Evolutionary conservation across 805 yeast species (phyloP), one percentile per base, ranked within the genome.

Genomic region (Dipodascus geniculatus): DNA sequence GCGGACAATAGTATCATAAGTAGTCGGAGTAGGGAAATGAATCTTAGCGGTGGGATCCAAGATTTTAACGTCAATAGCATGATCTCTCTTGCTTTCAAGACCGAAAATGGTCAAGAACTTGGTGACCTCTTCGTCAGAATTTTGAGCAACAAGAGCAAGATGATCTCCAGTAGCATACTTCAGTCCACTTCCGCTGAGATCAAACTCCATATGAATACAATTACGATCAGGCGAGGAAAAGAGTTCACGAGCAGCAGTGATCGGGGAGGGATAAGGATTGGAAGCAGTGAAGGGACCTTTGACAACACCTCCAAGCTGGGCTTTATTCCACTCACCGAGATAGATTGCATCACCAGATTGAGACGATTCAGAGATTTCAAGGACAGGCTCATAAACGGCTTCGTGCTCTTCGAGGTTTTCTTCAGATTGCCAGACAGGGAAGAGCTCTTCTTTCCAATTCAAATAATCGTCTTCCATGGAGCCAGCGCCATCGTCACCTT

Each of bases 141-240:
- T 91, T 22, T 93, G 87, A 35, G 97, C 93, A 95, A 96, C 87
- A 54, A 93, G 74, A 16, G 96, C 98, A 57, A 93, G 71, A 70
- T 91, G 98, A 67, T 91, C 99, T 68, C 99, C 99, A 2, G 99
- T 91, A 50, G 91, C 75, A 70, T 91, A 91, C 61, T 83, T 81
- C 64, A 93, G 73, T 63, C 83, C 84, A 2, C 91, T 76, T 24
- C 72, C 79, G 0, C 88, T 76, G 38, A 89, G 71, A 64, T 91
- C 97, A 61, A 91, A 82, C 69, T 93, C 98, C 50, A 84, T 80
- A 66, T 91, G 98, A 56, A 91, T 80, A 72, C 98, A 91, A 60
- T 82, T 82, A 72, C 98, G 83, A 23, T 68, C 71, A 23, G 67
- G 63, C 23, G 75, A 72, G 55, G 74, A 73, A 74, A 90, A 90